Percentiles rank a stretch among this genome's conserved stretches.
Conservation (phyloP, 306 rosid genomes). For the Alnus rubra region DNA sequence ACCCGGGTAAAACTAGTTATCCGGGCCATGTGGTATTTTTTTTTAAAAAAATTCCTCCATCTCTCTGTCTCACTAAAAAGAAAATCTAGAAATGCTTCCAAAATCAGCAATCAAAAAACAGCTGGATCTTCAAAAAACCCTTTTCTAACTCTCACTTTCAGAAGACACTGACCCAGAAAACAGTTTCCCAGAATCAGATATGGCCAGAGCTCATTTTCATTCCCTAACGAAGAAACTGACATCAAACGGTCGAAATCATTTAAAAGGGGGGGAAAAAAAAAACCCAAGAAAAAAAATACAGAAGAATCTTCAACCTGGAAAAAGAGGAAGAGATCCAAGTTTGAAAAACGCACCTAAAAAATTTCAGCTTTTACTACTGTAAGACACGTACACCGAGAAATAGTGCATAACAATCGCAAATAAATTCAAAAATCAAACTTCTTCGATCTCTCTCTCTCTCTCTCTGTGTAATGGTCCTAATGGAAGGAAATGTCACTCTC, state of each 20-base stretch:
- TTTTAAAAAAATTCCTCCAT: no score
- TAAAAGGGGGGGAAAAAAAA: background rate
- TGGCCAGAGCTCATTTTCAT: slow-evolving; percentile 27
- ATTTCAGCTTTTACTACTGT: slow-evolving; percentile 25
- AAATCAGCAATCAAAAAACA: slow-evolving; percentile 40
- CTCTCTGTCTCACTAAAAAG: background rate
- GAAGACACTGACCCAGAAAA: slow-evolving; percentile 15
- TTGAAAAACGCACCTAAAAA: slow-evolving; percentile 26
- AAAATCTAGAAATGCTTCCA: slow-evolving; percentile 36
- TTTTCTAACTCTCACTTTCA: slow-evolving; percentile 20
- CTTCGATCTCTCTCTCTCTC: slow-evolving; percentile 22
- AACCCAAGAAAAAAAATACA: slow-evolving; percentile 17
- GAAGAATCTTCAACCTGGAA: slow-evolving; percentile 25
- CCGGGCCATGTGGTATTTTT: no score
- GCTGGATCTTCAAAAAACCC: slow-evolving; percentile 36
- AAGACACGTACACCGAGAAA: slow-evolving; percentile 32
- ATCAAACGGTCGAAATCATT: slow-evolving; percentile 33
- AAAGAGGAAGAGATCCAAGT: slow-evolving; percentile 20
- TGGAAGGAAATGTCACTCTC: slow-evolving; percentile 39
- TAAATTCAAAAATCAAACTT: slow-evolving; percentile 70
- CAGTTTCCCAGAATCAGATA: slow-evolving; percentile 38
- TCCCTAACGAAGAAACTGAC: slow-evolving; percentile 29
- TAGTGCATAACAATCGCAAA: slow-evolving; percentile 19
- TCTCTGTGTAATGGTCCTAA: no score
- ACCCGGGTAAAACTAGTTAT: no score